Conservation (phyloP, 495 filamentous ascomycete genomes). For the Penicillium roqueforti region DNA sequence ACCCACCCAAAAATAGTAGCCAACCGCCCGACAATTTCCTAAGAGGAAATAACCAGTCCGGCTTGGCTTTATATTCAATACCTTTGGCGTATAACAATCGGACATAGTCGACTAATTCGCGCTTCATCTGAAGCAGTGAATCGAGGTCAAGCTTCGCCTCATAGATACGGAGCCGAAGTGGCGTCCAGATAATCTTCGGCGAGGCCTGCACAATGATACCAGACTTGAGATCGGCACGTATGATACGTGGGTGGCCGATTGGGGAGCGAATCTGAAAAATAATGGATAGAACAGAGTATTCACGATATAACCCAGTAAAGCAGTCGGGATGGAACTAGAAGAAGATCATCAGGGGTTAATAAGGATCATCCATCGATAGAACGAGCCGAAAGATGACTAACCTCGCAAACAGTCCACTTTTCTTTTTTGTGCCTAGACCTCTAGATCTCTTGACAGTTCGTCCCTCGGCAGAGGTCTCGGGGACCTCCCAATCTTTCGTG, state of each 20-base stretch:
- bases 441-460: neutral
- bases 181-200: neutral
- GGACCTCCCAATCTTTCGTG: neutral
- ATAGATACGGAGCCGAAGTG: neutral
- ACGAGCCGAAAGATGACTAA: neutral
- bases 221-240: neutral
- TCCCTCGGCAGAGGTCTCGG: neutral
- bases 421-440: neutral
- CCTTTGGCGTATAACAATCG: neutral
- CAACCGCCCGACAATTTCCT: neutral
- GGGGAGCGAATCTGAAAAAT: neutral
- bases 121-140: neutral
- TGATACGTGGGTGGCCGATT: neutral
- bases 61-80: neutral
- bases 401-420: neutral
- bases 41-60: neutral
- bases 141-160: neutral
- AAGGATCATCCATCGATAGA: neutral
- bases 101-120: neutral
- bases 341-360: neutral
- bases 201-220: neutral
- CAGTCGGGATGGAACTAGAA: neutral
- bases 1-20: neutral
- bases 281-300: neutral
- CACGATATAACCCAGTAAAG: neutral